A percentile compares a stretch with the other conserved stretches of the same genome.
Conservation (phyloP, 495 filamentous ascomycete genomes). For the Penicillium riverlandense region DNA sequence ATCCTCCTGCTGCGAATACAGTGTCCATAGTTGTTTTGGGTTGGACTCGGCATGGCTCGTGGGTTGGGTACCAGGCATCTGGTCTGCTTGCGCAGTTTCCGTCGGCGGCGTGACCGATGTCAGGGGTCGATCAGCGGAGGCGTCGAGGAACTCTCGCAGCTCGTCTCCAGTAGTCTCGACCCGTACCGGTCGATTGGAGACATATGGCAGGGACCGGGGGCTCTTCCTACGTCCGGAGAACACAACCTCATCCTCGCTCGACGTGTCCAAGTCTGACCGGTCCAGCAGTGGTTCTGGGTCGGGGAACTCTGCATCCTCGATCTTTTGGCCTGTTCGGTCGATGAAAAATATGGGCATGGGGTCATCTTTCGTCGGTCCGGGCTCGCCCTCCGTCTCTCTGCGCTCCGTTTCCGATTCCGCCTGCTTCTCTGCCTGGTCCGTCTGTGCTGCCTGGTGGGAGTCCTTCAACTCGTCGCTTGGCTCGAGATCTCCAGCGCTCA, state of each 20-base stretch:
- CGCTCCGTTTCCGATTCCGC: neutral
- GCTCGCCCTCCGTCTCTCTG: conserved; percentile 1
- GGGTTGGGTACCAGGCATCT: neutral
- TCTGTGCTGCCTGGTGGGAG: conserved; percentile 6
- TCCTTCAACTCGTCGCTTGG: conserved; percentile 21
- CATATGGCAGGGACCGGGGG: no score
- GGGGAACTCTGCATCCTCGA: conserved; percentile 9
- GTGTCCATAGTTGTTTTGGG: conserved; percentile 1
- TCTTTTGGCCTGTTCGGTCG: conserved; percentile 11
- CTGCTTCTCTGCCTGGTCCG: neutral
- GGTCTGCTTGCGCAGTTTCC: neutral
- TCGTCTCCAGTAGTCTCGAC: conserved; percentile 11
- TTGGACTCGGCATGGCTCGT: neutral
- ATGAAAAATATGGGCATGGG: conserved; percentile 15
- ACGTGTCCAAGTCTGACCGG: conserved; percentile 9
- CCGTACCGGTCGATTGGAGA: no score
- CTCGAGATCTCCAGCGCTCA: conserved; percentile 61
- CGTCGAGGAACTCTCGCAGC: conserved; percentile 6
- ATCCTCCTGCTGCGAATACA: conserved; percentile 32
- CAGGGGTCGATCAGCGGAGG: neutral
- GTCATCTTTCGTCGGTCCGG: neutral
- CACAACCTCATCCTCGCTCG: conserved; percentile 40
- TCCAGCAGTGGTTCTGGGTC: conserved; percentile 4
- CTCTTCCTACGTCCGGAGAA: conserved; percentile 25
- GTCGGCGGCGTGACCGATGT: neutral